Percentiles rank a stretch among this genome's conserved stretches.
These are phyloP conservation scores for Mortierella sp. DNA, from an alignment of 371 early-diverging fungal species.

Conservation along the genomic window DNA sequence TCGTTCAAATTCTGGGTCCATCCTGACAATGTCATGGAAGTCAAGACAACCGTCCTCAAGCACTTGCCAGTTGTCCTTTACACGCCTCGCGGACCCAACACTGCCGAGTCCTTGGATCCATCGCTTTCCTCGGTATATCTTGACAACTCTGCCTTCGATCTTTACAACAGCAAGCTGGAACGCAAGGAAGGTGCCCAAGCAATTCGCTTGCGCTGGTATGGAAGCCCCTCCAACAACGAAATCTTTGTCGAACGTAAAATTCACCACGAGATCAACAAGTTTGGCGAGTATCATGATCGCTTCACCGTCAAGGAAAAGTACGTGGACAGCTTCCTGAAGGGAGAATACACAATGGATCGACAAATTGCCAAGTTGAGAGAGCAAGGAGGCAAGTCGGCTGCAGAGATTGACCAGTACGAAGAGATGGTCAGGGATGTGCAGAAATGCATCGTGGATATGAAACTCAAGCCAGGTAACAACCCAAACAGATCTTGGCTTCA, in stretches of 20 bases:
- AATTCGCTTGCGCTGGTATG: constrained; percentile 97
- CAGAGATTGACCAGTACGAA: constrained; percentile 83
- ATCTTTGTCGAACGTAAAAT: constrained; percentile 99
- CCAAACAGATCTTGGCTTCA: too few species aligned
- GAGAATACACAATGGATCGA: constrained; percentile 84
- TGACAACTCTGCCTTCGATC: constrained; percentile 94
- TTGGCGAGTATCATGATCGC: constrained; percentile 69
- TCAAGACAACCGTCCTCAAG: constrained; percentile 93
- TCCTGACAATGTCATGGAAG: constrained; percentile 97
- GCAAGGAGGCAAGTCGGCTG: constrained; percentile 78
- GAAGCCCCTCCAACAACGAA: constrained; percentile 79
- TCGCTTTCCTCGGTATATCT: constrained; percentile 97
- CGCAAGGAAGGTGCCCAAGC: constrained; percentile 96
- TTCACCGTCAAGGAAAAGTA: constrained; percentile 97
- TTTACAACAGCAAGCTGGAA: constrained; percentile 94
- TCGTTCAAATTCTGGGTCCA: constrained; percentile 99
- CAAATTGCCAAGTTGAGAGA: constrained; percentile 85
- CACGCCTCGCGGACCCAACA: constrained; percentile 58
- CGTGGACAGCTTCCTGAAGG: constrained; percentile 89
- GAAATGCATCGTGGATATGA: constrained; percentile 75
- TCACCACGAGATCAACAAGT: constrained; percentile 96
- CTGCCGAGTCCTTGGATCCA: constrained; percentile 75
- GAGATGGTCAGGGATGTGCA: constrained; percentile 90
- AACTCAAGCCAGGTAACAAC: constrained; percentile 75
- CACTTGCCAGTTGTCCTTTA: constrained; percentile 98